A percentile compares a stretch with the other conserved stretches of the same genome.
Evolutionary conservation across 441 rosid genomes (phyloP).

Genomic region (Adansonia rubrostipa): DNA sequence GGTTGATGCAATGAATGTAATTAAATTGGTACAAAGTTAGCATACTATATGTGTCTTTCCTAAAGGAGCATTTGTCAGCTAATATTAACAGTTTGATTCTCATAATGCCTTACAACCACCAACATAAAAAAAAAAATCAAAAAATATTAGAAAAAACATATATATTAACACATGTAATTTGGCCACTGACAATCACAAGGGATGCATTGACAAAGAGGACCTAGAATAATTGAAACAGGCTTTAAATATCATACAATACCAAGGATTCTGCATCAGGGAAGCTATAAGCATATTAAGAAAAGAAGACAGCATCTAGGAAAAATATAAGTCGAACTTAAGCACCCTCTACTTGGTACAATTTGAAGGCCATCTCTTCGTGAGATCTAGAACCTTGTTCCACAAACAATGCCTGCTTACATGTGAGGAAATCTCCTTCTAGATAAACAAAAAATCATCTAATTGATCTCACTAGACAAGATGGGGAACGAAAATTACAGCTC

Average conservation of each 20-base stretch:
- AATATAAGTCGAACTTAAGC: not conserved
- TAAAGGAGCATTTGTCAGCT: not conserved
- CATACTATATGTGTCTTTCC: not conserved
- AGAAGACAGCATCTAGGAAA: not conserved
- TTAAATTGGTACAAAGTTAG: constrained; percentile 2
- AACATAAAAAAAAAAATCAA: not conserved
- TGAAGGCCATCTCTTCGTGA: not conserved
- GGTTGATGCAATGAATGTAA: constrained; percentile 7
- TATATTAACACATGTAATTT: not conserved
- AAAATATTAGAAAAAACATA: not conserved
- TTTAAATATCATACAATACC: not conserved
- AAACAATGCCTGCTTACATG: not conserved
- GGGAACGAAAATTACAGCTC: not conserved
- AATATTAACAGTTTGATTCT: constrained; percentile 10
- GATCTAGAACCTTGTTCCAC: constrained; percentile 15
- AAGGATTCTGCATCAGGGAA: not conserved
- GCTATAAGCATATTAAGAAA: not conserved
- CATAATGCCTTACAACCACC: not conserved
- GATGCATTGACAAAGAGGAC: not conserved
- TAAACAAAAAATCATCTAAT: not conserved
- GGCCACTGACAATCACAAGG: not conserved
- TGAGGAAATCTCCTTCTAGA: not conserved
- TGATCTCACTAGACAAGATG: not conserved
- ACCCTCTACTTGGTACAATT: not conserved
- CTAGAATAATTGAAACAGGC: not conserved